Base-by-base conservation (phyloP, 164 flowering plant genomes). In the Chimonanthus praecox region DNA sequence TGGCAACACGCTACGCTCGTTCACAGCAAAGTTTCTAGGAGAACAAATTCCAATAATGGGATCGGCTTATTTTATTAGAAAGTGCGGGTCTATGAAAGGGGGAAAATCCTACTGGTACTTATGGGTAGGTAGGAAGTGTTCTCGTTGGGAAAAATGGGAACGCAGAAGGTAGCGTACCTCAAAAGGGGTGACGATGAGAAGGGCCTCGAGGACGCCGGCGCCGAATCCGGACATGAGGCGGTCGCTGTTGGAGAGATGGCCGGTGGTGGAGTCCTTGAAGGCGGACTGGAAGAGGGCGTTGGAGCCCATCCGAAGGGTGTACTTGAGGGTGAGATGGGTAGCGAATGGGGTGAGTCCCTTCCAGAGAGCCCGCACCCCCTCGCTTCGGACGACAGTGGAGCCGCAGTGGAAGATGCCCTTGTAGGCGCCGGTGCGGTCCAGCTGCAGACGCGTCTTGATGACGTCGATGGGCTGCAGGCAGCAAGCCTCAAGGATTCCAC, bases 381-480 rank as follows among this genome's bases (percentile, higher is more conserved):
- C 99, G 3, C 89, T 85, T 8, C 78, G 67, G 1, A 50, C 43
- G 0, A 90, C 75, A 46, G 92, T 93, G 76, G 84, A 2, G n/a
- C 99, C 99, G 72, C 99, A 95, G 75, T 95, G 97, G 64, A 79
- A 0, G 4, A 95, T 95, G 3, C 99, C 99, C 80, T 82, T 88
- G 83, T 95, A 95, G 6, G 79, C 54, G 2, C 94, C 90, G 18
- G 82, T 16, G 67, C 88, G 74, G 75, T 95, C 99, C 7, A 95
- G 92, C 86, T 95, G 99, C 54, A 95, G 80, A 73, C 98, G 84
- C 33, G 99, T 95, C 79, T 95, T 95, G 77, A 95, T 93, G 8
- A 95, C 99, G 79, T 93, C 99, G 54, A 95, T 95, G 5, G 99
- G 99, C 72, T 95, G 99, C 11, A 95, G 80, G 74, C 97, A 95